These are phyloP conservation scores for Carallia brachiata DNA, from an alignment of 345 rosid genomes.

Conservation along the genomic window DNA sequence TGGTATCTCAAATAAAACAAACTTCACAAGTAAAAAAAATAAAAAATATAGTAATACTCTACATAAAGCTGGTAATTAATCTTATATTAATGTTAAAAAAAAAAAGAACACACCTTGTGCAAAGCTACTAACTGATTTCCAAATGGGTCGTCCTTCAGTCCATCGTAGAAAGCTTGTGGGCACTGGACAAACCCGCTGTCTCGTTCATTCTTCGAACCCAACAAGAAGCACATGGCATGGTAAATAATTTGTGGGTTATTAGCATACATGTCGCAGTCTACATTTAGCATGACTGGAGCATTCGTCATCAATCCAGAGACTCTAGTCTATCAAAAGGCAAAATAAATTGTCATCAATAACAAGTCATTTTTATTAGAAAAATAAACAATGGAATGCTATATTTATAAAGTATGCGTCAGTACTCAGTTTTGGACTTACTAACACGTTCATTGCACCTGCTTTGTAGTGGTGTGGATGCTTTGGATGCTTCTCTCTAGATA, in stretches of 20 bases:
- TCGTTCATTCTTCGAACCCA: conserved; percentile 18
- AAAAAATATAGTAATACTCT: neutral
- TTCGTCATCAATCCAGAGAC: conserved; percentile 74
- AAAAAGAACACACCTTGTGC: conserved; percentile 14
- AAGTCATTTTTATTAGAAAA: too few species aligned
- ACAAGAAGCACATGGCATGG: conserved; percentile 53
- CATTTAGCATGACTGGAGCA: conserved; percentile 70
- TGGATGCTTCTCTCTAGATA: conserved; percentile 64
- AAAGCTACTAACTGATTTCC: conserved; percentile 30
- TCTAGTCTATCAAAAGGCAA: conserved; percentile 33
- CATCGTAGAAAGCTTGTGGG: conserved; percentile 51
- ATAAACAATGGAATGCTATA: too few species aligned
- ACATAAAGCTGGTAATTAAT: neutral
- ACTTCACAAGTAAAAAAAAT: neutral
- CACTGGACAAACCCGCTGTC: conserved; percentile 48
- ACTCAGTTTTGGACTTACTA: conserved; percentile 32
- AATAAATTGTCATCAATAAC: too few species aligned
- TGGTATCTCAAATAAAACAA: neutral
- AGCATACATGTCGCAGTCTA: conserved; percentile 73
- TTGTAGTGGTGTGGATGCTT: conserved; percentile 56
- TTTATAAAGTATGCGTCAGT: too few species aligned
- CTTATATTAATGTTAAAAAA: neutral
- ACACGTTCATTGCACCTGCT: conserved; percentile 79
- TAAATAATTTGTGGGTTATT: conserved; percentile 48
- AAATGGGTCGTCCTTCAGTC: conserved; percentile 32